Base-by-base conservation (phyloP, 2,329 filamentous ascomycete genomes). In the Monilinia aucupariae region DNA sequence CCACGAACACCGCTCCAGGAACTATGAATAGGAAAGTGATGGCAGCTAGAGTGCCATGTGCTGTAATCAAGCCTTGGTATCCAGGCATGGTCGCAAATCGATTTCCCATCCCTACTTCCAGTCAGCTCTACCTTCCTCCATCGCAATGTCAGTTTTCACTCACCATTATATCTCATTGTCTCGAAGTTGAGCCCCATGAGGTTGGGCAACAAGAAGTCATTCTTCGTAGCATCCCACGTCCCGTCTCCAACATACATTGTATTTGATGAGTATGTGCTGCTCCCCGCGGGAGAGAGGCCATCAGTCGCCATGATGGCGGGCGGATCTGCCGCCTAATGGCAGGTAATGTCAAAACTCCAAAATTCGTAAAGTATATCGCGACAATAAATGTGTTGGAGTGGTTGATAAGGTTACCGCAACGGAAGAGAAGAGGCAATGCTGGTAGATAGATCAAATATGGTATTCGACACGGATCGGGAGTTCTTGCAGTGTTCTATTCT, bases 131-230 rank as follows among this genome's bases (percentile, higher is more conserved):
- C 27, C 48, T n/a, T 59, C 41, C 45, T 63, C 22, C 39, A 27
- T 50, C 17, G 54, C 70, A 66, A 69, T 64, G 30, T 59, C 22
- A 43, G 22, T 12, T 47, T 58, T 25, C 49, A 61, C 59, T 47
- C 30, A 91, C 89, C 90, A 82, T 94, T 94, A 77, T 91, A 92
- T 73, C 82, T 85, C 86, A 90, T 92, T 7, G 90, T 92, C 56
- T 87, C 88, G 74, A 91, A 90, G 73, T 92, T 90, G 67, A 91
- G 76, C 10, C 89, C 89, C 70, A 87, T 80, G 52, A 94, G 78
- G 71, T 92, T 92, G 43, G 90, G 90, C 59, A 94, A 77, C 61
- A 94, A 78, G 73, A 93, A 94, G 22, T 83, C 86, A 72, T 92
- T 91, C 73, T 87, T 87, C 64, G 82, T 80, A 63, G 88, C 87